phyloP scores from a whole-genome alignment of 495 filamentous ascomycete species.

The Lepidopterella palustris region DNA sequence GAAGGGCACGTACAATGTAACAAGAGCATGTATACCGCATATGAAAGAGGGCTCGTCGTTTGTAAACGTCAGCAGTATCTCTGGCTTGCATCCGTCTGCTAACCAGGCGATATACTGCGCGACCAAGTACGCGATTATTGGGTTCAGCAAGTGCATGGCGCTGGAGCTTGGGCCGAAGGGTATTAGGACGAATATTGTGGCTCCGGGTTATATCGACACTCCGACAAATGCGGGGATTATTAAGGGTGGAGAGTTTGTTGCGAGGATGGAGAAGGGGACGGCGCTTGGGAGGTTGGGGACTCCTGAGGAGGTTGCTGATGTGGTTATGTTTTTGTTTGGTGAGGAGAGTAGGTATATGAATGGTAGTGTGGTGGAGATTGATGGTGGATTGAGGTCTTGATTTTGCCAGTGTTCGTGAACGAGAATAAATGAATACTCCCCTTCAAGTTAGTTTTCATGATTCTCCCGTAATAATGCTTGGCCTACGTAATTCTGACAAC shows the following conservation, averaged over 20 bases:
- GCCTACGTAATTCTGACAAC: too few species aligned
- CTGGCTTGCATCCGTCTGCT: conserved; percentile 35
- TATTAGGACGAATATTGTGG: conserved; percentile 49
- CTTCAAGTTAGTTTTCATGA: too few species aligned
- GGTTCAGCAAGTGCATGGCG: conserved; percentile 51
- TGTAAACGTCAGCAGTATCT: conserved; percentile 45
- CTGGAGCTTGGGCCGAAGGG: conserved; percentile 48
- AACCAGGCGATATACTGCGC: conserved; percentile 47
- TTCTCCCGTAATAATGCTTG: too few species aligned
- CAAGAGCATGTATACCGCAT: conserved; percentile 30
- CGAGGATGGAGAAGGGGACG: conserved; percentile 33
- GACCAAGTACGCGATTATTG: conserved; percentile 49
- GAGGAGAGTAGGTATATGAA: conserved; percentile 47
- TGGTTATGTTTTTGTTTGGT: conserved; percentile 49
- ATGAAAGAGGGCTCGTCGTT: conserved; percentile 23
- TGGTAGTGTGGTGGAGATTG: conserved; percentile 49
- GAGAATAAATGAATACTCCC: too few species aligned
- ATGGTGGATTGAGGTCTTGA: conserved; percentile 31
- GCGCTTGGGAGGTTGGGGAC: conserved; percentile 48
- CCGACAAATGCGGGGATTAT: conserved; percentile 40
- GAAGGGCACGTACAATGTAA: conserved; percentile 34
- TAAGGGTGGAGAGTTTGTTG: conserved; percentile 34
- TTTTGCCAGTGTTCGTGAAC: too few species aligned
- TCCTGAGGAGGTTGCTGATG: conserved; percentile 48
- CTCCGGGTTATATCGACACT: conserved; percentile 47